Evolutionary conservation across 108 stramenopile genomes (phyloP).

Genomic region (Skeletonema tropicum): DNA sequence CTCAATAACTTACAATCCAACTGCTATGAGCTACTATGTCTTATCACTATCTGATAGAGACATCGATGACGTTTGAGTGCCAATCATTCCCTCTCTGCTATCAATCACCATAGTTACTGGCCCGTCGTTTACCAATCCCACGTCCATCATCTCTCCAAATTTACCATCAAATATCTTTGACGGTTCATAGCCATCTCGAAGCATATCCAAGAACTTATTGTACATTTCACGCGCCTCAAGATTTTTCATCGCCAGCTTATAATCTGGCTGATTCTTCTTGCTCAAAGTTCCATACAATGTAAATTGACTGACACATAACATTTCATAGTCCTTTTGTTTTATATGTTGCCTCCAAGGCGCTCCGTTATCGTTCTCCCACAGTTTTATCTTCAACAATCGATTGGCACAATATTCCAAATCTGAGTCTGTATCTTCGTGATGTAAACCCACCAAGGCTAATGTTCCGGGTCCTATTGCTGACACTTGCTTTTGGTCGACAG

Average conservation of each 20-base stretch:
- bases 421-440: constrained; percentile 65
- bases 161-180: constrained; percentile 76
- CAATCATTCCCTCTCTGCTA: constrained; percentile 43
- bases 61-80: constrained; percentile 12
- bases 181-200: constrained; percentile 61
- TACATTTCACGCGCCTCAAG: constrained; percentile 69
- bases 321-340: constrained; percentile 66
- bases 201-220: constrained; percentile 63
- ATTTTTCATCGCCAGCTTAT: constrained; percentile 83
- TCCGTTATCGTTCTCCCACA: constrained; percentile 83
- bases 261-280: constrained; percentile 89
- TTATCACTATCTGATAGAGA: constrained; percentile 17
- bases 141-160: constrained; percentile 93
- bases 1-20: background rate
- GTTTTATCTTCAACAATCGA: constrained; percentile 65
- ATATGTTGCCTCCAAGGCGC: constrained; percentile 78
- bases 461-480: constrained; percentile 83
- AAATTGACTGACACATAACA: constrained; percentile 87
- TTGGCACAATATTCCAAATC: constrained; percentile 82
- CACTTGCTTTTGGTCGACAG: constrained; percentile 63
- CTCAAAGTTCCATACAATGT: constrained; percentile 82
- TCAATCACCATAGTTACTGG: constrained; percentile 91
- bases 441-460: constrained; percentile 79
- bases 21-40: background rate
- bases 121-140: constrained; percentile 86